Conservation (phyloP, 2,329 filamentous ascomycete genomes). For the Aspergillus niger region DNA sequence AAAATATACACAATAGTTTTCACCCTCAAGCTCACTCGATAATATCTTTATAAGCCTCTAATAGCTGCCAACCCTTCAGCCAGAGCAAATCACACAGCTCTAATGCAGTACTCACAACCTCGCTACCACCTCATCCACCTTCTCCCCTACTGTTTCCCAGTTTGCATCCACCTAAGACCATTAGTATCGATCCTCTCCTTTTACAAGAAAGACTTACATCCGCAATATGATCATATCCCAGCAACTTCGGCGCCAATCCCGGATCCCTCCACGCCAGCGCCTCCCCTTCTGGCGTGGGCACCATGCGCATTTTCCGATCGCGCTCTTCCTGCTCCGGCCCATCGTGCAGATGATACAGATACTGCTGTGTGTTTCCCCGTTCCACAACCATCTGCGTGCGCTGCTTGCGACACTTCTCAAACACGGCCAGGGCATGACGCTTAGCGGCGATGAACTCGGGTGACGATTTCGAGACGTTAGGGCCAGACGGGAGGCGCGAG, state of each 20-base stretch:
- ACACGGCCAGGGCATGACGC: constrained; percentile 42
- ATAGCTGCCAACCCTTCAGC: too few species aligned
- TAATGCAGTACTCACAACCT: not conserved
- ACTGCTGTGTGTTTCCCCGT: constrained; percentile 62
- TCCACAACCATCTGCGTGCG: constrained; percentile 63
- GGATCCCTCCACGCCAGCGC: constrained; percentile 49
- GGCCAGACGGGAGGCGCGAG: constrained; percentile 48
- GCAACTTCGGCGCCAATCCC: constrained; percentile 39
- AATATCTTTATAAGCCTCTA: too few species aligned
- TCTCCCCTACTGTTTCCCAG: not conserved
- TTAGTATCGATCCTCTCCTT: not conserved
- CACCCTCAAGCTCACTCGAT: too few species aligned
- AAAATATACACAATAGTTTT: too few species aligned
- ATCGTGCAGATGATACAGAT: constrained; percentile 63
- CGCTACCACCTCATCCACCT: not conserved
- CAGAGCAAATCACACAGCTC: too few species aligned
- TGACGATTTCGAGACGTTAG: constrained; percentile 37
- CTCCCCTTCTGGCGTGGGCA: constrained; percentile 42
- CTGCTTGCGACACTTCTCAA: constrained; percentile 60
- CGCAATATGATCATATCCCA: constrained; percentile 45
- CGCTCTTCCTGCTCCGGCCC: constrained; percentile 58
- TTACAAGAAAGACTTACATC: constrained; percentile 32
- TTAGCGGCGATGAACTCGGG: constrained; percentile 35
- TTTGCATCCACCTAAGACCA: not conserved
- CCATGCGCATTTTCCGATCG: constrained; percentile 49